Percentiles rank a stretch among this genome's conserved stretches.
Conservation (phyloP, 768 basidiomycete genomes). For the Floccularia luteovirens region DNA sequence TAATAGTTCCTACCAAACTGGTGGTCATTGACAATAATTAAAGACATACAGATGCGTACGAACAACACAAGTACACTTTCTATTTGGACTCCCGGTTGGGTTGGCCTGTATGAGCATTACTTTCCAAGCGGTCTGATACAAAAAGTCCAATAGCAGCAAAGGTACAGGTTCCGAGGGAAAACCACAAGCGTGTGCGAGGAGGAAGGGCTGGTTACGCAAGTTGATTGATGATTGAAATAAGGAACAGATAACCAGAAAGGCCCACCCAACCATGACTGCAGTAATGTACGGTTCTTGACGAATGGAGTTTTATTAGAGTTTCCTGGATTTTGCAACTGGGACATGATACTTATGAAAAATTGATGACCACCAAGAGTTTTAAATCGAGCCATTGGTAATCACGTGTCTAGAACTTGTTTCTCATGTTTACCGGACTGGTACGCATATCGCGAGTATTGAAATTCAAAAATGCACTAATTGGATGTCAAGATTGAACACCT, state of each 20-base stretch:
- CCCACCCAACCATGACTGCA: slow-evolving; percentile 32
- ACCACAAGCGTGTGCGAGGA: slow-evolving; percentile 39
- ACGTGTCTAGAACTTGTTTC: too few relatives aligned
- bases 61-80: neutral
- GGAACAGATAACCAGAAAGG: neutral
- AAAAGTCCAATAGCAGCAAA: slow-evolving; percentile 39
- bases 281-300: slow-evolving; percentile 15
- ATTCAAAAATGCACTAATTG: slow-evolving; percentile 3
- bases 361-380: neutral
- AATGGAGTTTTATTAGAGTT: neutral
- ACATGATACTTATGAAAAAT: neutral
- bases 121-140: slow-evolving; percentile 44
- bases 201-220: slow-evolving; percentile 35
- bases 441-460: slow-evolving; percentile 13
- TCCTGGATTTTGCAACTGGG: neutral
- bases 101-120: slow-evolving; percentile 15
- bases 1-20: too few relatives aligned
- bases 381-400: too few relatives aligned
- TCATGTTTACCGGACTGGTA: slow-evolving; percentile 80
- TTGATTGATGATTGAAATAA: slow-evolving; percentile 3
- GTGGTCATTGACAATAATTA: too few relatives aligned
- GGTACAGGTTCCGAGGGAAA: slow-evolving; percentile 41
- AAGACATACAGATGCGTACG: too few relatives aligned
- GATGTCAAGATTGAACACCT: slow-evolving; percentile 77
- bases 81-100: slow-evolving; percentile 8